These are phyloP conservation scores for Ophiostoma quercus DNA, from an alignment of 2,329 filamentous ascomycete genomes.

Conservation along the genomic window DNA sequence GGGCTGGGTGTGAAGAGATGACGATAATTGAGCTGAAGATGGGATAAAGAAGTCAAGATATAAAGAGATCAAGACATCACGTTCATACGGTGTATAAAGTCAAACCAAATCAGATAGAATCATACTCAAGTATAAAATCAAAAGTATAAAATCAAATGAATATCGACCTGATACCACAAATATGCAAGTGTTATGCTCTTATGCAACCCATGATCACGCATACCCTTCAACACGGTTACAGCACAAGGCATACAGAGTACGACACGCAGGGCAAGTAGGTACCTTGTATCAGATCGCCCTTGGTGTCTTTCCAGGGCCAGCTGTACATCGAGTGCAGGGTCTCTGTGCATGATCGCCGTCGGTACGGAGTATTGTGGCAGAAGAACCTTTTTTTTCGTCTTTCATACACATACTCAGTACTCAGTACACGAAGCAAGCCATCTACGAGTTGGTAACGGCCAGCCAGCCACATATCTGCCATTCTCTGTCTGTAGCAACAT, in stretches of 20 bases:
- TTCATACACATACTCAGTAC: too few species aligned
- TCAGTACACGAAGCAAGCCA: too few species aligned
- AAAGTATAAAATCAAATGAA: not conserved
- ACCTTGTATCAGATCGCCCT: not conserved
- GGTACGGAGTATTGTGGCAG: too few species aligned
- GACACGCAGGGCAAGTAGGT: not conserved
- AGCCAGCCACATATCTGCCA: too few species aligned
- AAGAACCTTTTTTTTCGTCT: too few species aligned
- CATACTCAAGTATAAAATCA: not conserved
- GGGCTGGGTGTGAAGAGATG: not conserved
- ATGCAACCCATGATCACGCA: constrained; percentile 10
- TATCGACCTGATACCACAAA: not conserved
- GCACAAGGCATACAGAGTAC: not conserved
- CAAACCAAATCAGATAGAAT: not conserved
- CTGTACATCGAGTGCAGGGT: too few species aligned
- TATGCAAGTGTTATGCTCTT: not conserved
- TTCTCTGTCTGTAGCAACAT: not conserved
- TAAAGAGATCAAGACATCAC: not conserved
- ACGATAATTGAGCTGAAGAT: not conserved
- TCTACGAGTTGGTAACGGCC: too few species aligned
- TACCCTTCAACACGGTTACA: not conserved
- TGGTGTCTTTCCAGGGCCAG: not conserved
- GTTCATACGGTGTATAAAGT: not conserved
- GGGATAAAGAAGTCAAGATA: too few species aligned
- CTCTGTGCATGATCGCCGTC: too few species aligned